phyloP scores from a whole-genome alignment of 805 yeast genomes.

The baker's yeast (Saccharomyces cerevisiae) region DNA sequence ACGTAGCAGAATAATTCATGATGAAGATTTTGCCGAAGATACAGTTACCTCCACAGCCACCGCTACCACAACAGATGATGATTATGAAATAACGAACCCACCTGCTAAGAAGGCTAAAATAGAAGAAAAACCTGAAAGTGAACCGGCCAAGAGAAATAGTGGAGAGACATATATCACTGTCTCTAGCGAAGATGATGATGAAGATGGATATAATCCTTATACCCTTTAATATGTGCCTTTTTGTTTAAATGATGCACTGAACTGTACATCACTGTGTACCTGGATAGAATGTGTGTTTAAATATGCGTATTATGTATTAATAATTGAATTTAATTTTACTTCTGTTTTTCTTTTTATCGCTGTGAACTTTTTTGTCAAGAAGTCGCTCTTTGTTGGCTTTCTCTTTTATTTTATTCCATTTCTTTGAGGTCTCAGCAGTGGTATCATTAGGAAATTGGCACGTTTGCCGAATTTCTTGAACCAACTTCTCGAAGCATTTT shows the following conservation, averaged over 20 bases:
- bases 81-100: constrained; percentile 10
- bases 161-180: constrained; percentile 1
- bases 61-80: constrained; percentile 16
- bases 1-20: constrained; percentile 19
- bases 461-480: constrained; percentile 40
- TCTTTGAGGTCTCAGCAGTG: constrained; percentile 36
- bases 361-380: constrained; percentile 30
- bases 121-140: background rate
- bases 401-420: constrained; percentile 40
- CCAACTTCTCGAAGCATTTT: constrained; percentile 53
- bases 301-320: background rate
- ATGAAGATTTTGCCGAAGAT: constrained; percentile 23
- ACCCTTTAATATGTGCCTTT: background rate
- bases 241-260: background rate
- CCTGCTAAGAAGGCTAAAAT: constrained; percentile 8
- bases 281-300: background rate
- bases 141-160: constrained; percentile 4
- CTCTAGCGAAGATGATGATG: constrained; percentile 14
- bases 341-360: constrained; percentile 35
- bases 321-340: constrained; percentile 5
- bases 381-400: constrained; percentile 32
- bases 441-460: constrained; percentile 43
- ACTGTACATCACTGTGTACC: background rate
- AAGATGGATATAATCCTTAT: constrained; percentile 19
- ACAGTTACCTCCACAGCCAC: constrained; percentile 13